Evolutionary conservation across 768 basidiomycete genomes (phyloP).

Genomic region (Suillus fuscotomentosus): DNA sequence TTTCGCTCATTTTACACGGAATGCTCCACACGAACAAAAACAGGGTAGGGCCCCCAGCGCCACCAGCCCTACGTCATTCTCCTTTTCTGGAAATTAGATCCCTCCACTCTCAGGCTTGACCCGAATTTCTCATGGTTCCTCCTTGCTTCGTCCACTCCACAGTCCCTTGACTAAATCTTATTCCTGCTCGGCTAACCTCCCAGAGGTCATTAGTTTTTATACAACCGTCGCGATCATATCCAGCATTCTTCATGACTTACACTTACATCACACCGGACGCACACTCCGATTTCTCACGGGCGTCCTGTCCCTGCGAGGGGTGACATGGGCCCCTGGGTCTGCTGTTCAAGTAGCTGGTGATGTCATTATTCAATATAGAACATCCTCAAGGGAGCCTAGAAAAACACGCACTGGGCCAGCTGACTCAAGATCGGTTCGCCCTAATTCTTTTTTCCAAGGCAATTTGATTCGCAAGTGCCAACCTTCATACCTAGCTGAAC

Average conservation of each 20-base stretch:
- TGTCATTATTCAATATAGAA: background rate
- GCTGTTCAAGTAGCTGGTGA: background rate
- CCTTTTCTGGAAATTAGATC: slow-evolving; percentile 9
- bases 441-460: background rate
- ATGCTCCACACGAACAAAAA: slow-evolving; percentile 34
- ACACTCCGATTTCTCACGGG: background rate
- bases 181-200: background rate
- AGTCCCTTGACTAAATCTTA: background rate
- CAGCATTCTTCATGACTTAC: background rate
- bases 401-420: background rate
- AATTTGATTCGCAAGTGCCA: background rate
- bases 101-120: background rate
- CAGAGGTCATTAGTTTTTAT: background rate
- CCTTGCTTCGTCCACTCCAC: background rate
- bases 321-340: background rate
- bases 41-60: slow-evolving; percentile 31
- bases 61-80: slow-evolving; percentile 29
- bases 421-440: background rate
- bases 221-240: background rate
- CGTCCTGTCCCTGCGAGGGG: background rate
- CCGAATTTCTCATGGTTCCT: slow-evolving; percentile 2
- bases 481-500: background rate
- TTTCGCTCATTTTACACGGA: slow-evolving; percentile 26
- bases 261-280: background rate
- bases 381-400: background rate